Evolutionary conservation across 2,329 filamentous ascomycete genomes (phyloP).

Genomic region (Colletotrichum falcatum): DNA sequence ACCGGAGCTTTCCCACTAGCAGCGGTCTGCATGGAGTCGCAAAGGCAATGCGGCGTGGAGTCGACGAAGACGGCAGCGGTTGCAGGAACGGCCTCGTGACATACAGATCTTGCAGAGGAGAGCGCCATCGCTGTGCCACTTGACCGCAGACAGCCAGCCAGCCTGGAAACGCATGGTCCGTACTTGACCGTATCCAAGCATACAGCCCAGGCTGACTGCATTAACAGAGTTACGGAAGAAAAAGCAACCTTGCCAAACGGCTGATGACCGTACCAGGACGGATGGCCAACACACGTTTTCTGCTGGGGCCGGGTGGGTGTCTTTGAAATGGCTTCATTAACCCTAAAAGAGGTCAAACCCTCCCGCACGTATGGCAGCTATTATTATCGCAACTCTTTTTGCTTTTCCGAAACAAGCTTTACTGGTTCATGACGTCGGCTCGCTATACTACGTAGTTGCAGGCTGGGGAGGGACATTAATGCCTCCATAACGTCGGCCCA

Average conservation of each 20-base stretch:
- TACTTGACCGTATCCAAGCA: conserved; percentile 17
- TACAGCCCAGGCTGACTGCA: conserved; percentile 29
- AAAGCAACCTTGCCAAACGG: conserved; percentile 3
- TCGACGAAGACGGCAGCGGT: neutral
- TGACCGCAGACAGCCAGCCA: conserved; percentile 14
- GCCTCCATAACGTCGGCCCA: conserved; percentile 14
- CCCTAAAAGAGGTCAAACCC: neutral
- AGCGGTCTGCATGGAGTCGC: conserved; percentile 6
- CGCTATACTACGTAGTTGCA: neutral
- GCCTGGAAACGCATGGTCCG: conserved; percentile 18
- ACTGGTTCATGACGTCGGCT: conserved; percentile 28
- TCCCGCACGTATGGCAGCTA: neutral
- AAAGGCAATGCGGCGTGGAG: neutral
- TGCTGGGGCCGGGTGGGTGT: neutral
- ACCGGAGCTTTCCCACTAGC: conserved; percentile 4
- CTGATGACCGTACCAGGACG: neutral
- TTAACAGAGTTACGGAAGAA: conserved; percentile 12
- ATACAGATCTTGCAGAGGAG: conserved; percentile 23
- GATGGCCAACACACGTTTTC: neutral
- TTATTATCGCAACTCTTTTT: conserved; percentile 21
- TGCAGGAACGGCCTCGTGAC: conserved; percentile 16
- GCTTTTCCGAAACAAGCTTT: conserved; percentile 10
- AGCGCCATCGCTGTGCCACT: conserved; percentile 27
- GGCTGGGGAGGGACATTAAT: conserved; percentile 23
- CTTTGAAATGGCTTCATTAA: conserved; percentile 24